A percentile compares a stretch with the other conserved stretches of the same genome.
These are phyloP conservation scores for Candida sp. DNA, from an alignment of 1,139 yeast species.

Conservation along the genomic window DNA sequence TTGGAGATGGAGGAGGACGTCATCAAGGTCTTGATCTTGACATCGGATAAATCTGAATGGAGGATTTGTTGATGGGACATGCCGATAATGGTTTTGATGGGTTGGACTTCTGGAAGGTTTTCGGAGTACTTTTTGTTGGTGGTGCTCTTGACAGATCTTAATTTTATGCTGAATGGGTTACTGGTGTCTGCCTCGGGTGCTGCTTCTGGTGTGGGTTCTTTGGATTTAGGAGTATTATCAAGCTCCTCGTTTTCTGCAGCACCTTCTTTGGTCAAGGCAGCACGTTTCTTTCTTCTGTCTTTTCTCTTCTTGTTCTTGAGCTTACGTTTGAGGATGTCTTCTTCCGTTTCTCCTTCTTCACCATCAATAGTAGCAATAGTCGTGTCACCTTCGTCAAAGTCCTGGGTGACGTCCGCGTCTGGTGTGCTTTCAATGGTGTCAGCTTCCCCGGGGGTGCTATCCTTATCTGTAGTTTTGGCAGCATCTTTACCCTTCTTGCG, in stretches of 20 bases:
- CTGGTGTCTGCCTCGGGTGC: slow-evolving; percentile 12
- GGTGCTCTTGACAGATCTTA: slow-evolving; percentile 33
- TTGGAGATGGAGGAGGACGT: slow-evolving; percentile 36
- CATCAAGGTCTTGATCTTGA: slow-evolving; percentile 43
- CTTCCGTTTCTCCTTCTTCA: slow-evolving; percentile 4
- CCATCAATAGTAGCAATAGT: slow-evolving; percentile 1
- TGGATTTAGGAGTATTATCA: slow-evolving; percentile 3
- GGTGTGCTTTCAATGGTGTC: neutral
- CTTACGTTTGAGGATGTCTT: slow-evolving; percentile 3
- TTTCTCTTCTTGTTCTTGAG: slow-evolving; percentile 6
- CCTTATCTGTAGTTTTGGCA: neutral
- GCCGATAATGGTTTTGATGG: slow-evolving; percentile 46
- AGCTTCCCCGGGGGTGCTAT: neutral
- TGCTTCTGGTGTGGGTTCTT: neutral
- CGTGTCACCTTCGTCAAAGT: neutral
- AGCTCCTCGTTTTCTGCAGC: neutral
- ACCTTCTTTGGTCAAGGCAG: neutral
- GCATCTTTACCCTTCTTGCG: too few species aligned
- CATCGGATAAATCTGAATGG: slow-evolving; percentile 37
- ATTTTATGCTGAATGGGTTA: slow-evolving; percentile 32
- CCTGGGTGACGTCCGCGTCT: neutral
- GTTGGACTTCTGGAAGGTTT: slow-evolving; percentile 36
- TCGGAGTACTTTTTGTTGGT: slow-evolving; percentile 33
- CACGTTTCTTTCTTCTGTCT: slow-evolving; percentile 7
- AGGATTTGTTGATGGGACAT: slow-evolving; percentile 42